These are phyloP conservation scores for Serendipita sp. DNA, from an alignment of 768 basidiomycete species.

Conservation along the genomic window DNA sequence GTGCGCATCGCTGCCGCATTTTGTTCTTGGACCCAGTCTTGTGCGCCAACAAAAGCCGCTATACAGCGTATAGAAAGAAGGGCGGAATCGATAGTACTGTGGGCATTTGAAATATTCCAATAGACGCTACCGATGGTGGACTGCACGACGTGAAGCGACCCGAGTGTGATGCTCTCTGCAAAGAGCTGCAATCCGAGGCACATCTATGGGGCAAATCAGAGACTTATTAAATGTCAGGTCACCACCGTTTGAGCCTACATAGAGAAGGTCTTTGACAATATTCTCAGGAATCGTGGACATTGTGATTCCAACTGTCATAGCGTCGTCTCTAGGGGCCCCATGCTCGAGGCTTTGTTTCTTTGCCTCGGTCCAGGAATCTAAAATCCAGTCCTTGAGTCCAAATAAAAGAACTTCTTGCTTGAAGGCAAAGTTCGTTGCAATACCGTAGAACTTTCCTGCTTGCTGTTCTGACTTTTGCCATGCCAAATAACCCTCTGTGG, in stretches of 20 bases:
- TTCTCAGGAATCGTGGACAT: background rate
- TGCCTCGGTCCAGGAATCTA: constrained; percentile 16
- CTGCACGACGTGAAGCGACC: constrained; percentile 8
- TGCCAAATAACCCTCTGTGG: background rate
- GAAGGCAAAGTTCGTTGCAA: background rate
- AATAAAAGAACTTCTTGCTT: constrained; percentile 18
- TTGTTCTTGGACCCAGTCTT: background rate
- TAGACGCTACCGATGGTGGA: background rate
- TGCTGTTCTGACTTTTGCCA: background rate
- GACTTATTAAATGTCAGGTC: background rate
- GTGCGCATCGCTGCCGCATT: background rate
- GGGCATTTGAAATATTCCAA: background rate
- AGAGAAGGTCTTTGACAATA: background rate
- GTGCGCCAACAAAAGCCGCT: background rate
- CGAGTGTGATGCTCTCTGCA: background rate
- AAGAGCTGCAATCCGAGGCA: background rate
- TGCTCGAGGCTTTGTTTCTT: background rate
- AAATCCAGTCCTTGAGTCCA: constrained; percentile 20
- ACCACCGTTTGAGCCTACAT: background rate
- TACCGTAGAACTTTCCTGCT: background rate
- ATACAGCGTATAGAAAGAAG: background rate
- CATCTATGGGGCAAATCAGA: background rate
- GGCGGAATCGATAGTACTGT: background rate
- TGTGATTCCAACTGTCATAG: background rate
- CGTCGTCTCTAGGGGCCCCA: constrained; percentile 2